These are phyloP conservation scores for Talaromyces liani DNA, from an alignment of 495 filamentous ascomycete species.

Conservation along the genomic window DNA sequence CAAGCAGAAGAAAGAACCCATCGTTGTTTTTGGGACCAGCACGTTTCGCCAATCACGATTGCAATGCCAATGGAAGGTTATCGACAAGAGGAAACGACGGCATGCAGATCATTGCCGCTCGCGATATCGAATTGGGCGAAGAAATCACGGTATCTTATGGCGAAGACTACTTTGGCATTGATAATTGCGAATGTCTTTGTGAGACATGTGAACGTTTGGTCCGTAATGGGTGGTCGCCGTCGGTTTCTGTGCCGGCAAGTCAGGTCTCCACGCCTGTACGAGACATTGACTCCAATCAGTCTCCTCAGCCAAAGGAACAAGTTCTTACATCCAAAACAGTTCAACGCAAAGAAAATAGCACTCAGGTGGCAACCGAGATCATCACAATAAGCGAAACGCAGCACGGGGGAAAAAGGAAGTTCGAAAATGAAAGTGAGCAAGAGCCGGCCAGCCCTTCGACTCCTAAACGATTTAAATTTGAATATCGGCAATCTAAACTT, in stretches of 20 bases:
- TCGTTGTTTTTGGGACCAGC: constrained; percentile 91
- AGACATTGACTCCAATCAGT: constrained; percentile 19
- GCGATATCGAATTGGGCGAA: constrained; percentile 77
- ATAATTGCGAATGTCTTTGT: constrained; percentile 95
- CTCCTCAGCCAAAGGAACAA: constrained; percentile 30
- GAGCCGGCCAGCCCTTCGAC: constrained; percentile 25
- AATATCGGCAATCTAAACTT: constrained; percentile 31
- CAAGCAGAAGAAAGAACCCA: constrained; percentile 78
- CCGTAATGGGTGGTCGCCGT: constrained; percentile 71
- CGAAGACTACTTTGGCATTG: constrained; percentile 89
- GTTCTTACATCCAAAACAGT: constrained; percentile 4
- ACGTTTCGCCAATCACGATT: constrained; percentile 96
- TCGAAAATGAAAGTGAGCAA: constrained; percentile 27
- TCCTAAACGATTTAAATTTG: constrained; percentile 33
- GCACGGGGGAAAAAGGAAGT: constrained; percentile 35
- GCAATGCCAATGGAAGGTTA: constrained; percentile 81
- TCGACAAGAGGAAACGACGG: constrained; percentile 74
- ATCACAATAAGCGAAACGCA: not conserved
- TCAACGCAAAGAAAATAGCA: not conserved
- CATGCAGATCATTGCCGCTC: constrained; percentile 76
- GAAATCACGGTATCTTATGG: constrained; percentile 96
- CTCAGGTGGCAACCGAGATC: not conserved
- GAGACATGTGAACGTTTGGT: constrained; percentile 69
- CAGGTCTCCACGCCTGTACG: constrained; percentile 29
- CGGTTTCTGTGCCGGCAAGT: constrained; percentile 26